These are phyloP conservation scores for Litsea cubeba DNA, from an alignment of 164 flowering plant species.

Conservation along the genomic window DNA sequence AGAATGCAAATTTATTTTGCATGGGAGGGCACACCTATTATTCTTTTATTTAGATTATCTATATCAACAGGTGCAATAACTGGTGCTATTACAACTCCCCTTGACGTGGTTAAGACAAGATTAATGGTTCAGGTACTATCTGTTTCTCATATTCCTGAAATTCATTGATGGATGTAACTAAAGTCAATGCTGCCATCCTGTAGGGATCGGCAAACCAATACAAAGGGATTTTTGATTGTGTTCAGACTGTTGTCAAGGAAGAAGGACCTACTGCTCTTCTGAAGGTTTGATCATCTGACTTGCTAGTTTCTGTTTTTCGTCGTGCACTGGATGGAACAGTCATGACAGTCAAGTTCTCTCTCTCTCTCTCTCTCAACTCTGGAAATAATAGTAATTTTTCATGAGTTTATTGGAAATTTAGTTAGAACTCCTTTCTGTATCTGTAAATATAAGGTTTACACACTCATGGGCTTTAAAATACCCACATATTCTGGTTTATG, in stretches of 20 bases:
- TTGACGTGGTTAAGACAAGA: slow-evolving; percentile 97
- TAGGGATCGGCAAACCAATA: slow-evolving; percentile 81
- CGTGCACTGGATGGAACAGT: background rate
- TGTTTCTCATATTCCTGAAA: background rate
- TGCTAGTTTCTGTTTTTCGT: background rate
- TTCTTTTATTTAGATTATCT: background rate
- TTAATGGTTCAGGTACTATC: slow-evolving; percentile 83
- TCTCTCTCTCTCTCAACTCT: too few species aligned
- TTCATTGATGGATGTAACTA: background rate
- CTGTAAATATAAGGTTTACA: too few species aligned
- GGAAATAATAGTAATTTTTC: too few species aligned
- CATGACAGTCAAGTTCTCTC: background rate
- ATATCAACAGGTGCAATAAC: slow-evolving; percentile 70
- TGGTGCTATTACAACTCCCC: slow-evolving; percentile 93
- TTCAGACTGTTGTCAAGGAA: slow-evolving; percentile 61
- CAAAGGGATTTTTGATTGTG: slow-evolving; percentile 72
- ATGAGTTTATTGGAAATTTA: too few species aligned
- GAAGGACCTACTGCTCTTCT: slow-evolving; percentile 78
- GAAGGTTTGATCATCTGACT: slow-evolving; percentile 47
- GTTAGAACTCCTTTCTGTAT: too few species aligned
- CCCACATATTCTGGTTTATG: too few species aligned
- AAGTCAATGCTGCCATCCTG: slow-evolving; percentile 2
- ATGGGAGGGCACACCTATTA: too few species aligned
- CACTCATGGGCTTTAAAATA: too few species aligned
- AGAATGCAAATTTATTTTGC: too few species aligned